Percentiles rank a stretch among this genome's conserved stretches.
These are phyloP conservation scores for Globisporangium middletonii DNA, from an alignment of 352 stramenopile species.

Conservation along the genomic window DNA sequence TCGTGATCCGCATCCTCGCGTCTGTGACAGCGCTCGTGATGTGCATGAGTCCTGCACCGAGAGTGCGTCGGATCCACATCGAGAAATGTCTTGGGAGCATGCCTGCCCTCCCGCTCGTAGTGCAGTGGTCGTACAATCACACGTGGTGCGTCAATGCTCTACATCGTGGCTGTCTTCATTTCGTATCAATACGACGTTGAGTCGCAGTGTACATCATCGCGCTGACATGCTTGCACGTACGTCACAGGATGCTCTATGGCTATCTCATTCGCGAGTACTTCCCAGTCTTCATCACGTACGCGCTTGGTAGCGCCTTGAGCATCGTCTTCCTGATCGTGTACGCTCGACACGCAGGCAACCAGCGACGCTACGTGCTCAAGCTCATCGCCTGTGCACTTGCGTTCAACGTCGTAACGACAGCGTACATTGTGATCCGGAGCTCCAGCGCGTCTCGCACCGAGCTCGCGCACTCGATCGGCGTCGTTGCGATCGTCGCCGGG, in stretches of 20 bases:
- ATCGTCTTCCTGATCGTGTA: conserved; percentile 42
- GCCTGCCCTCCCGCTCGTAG: conserved; percentile 29
- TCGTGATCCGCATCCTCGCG: conserved; percentile 29
- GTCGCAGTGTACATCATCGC: no score
- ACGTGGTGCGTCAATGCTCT: conserved; percentile 22
- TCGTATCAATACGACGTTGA: no score
- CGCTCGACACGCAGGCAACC: conserved; percentile 24
- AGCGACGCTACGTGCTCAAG: conserved; percentile 13
- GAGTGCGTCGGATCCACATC: conserved; percentile 27
- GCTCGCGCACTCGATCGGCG: conserved; percentile 17
- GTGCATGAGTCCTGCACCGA: conserved; percentile 30
- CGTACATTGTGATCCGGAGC: conserved; percentile 16
- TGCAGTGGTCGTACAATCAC: conserved; percentile 39
- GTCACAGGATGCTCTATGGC: conserved; percentile 31
- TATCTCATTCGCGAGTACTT: conserved; percentile 39
- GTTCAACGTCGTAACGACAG: conserved; percentile 19
- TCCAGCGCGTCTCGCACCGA: conserved; percentile 6
- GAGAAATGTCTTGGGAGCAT: conserved; percentile 20
- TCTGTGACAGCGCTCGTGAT: conserved; percentile 36
- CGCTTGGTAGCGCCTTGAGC: conserved; percentile 27
- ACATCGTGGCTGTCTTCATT: no score
- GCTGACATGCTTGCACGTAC: not conserved
- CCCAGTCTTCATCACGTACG: conserved; percentile 36
- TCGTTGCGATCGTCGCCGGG: conserved; percentile 21
- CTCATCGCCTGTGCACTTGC: conserved; percentile 9